A percentile compares a stretch with the other conserved stretches of the same genome.
Evolutionary conservation across 1,284 basidiomycete species (phyloP).

Genomic region (Rhodotorula sp.): DNA sequence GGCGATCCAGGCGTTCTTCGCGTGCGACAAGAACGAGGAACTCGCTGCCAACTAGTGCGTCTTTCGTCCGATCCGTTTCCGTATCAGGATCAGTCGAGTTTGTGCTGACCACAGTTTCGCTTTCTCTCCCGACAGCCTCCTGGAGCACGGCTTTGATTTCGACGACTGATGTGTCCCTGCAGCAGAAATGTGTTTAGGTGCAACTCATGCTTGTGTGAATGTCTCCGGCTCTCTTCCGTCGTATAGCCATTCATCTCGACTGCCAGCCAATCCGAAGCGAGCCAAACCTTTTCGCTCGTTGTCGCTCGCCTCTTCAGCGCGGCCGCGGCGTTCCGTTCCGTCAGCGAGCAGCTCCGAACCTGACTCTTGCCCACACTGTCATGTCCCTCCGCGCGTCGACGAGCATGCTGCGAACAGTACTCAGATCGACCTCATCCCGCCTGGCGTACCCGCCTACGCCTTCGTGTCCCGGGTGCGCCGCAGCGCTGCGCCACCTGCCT

Average conservation of each 20-base stretch:
- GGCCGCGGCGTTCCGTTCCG: not conserved
- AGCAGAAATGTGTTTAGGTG: no score
- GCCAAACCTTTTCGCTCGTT: not conserved
- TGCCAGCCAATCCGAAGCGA: not conserved
- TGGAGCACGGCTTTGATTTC: conserved; percentile 31
- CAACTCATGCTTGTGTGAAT: no score
- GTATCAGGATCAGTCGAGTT: no score
- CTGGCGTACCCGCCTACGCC: not conserved
- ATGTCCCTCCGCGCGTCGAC: conserved; percentile 6
- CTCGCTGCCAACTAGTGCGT: conserved; percentile 75
- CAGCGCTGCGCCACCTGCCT: conserved; percentile 9
- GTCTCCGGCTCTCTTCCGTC: no score
- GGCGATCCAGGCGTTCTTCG: conserved; percentile 71
- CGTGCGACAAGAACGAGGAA: conserved; percentile 94
- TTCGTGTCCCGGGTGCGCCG: conserved; percentile 9
- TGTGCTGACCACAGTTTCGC: not conserved
- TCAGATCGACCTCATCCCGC: not conserved
- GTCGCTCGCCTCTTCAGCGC: no score
- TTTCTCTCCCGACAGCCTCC: conserved; percentile 9
- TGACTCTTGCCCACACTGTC: not conserved
- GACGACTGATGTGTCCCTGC: conserved; percentile 14
- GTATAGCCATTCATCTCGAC: no score
- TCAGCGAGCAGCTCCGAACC: not conserved
- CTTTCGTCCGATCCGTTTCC: not conserved
- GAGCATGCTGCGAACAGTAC: conserved; percentile 6